Conservation (phyloP, 805 yeast species). For the Blastobotrys mokoenaii region DNA sequence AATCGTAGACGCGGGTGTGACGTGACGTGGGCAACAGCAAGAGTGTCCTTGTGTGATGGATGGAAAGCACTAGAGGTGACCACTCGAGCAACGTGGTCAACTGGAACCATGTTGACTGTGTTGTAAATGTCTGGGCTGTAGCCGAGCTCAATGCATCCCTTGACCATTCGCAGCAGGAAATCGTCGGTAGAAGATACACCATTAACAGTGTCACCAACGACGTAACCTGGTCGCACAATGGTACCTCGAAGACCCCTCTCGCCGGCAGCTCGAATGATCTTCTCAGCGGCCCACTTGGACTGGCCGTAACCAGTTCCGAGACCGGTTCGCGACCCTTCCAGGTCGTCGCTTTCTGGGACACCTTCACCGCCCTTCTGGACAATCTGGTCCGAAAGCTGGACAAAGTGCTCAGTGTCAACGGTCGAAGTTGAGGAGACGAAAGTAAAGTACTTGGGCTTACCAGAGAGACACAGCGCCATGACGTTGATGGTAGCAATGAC, state of each 20-base stretch:
- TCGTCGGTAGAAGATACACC: constrained; percentile 97
- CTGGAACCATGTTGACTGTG: constrained; percentile 93
- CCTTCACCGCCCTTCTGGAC: constrained; percentile 61
- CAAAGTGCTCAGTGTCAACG: constrained; percentile 74
- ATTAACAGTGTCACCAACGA: constrained; percentile 72
- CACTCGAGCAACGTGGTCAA: constrained; percentile 93
- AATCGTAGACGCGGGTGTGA: constrained; percentile 89
- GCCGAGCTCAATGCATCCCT: constrained; percentile 88
- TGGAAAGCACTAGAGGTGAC: constrained; percentile 75
- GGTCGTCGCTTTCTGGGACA: constrained; percentile 72
- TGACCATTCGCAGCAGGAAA: constrained; percentile 86
- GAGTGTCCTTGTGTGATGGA: constrained; percentile 48
- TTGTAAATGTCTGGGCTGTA: constrained; percentile 77
- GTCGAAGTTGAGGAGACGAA: constrained; percentile 96
- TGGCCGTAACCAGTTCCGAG: constrained; percentile 94
- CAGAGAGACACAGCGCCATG: constrained; percentile 63
- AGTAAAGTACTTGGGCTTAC: constrained; percentile 76
- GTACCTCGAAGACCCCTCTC: constrained; percentile 79
- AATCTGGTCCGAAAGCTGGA: constrained; percentile 65
- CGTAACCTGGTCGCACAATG: constrained; percentile 92
- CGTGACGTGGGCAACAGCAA: constrained; percentile 89
- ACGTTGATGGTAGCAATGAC: constrained; percentile 83
- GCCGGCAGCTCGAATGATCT: constrained; percentile 82
- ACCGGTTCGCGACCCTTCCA: constrained; percentile 73
- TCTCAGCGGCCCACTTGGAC: constrained; percentile 95